These are phyloP conservation scores for Acer negundo DNA, from an alignment of 345 rosid species.

Conservation along the genomic window DNA sequence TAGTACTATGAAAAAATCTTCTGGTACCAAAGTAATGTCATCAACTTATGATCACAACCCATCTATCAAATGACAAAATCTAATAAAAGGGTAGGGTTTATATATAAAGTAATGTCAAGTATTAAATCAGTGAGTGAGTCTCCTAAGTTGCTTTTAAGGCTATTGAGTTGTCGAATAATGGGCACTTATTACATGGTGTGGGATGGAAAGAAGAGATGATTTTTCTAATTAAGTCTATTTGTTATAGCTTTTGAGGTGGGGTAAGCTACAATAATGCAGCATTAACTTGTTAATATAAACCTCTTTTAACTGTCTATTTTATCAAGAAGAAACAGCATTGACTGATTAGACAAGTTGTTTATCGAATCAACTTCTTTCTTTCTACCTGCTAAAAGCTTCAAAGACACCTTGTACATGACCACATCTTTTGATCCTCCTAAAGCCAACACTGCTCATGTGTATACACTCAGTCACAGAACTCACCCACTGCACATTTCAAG, in stretches of 20 bases:
- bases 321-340: neutral
- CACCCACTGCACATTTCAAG: too few species aligned
- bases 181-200: conserved; percentile 23
- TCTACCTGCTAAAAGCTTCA: neutral
- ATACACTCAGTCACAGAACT: too few species aligned
- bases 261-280: too few species aligned
- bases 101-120: neutral
- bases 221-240: conserved; percentile 30
- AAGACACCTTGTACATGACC: neutral
- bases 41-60: conserved; percentile 3
- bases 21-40: neutral
- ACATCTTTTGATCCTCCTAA: too few species aligned
- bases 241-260: conserved; percentile 22
- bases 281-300: too few species aligned
- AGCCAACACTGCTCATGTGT: neutral
- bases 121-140: neutral
- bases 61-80: neutral
- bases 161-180: conserved; percentile 41
- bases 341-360: conserved; percentile 15
- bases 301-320: neutral
- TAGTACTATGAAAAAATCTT: neutral
- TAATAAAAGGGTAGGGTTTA: neutral
- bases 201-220: conserved; percentile 18
- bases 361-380: neutral
- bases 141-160: neutral